Base-by-base conservation (phyloP, 1,284 basidiomycete species). In the Thelephora terrestris region DNA sequence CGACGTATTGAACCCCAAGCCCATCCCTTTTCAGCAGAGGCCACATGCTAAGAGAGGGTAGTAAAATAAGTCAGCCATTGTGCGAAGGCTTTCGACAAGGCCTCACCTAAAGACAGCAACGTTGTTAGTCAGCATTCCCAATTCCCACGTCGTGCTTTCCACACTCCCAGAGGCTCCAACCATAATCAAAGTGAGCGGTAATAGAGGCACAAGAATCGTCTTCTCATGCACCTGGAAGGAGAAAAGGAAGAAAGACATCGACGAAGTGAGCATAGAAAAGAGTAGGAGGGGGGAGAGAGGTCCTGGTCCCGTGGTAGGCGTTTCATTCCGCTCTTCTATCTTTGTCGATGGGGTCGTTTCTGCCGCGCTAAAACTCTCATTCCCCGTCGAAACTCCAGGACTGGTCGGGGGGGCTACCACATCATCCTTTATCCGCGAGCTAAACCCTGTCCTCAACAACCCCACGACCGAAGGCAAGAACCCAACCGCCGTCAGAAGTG, bases 161-260 rank as follows among this genome's bases (percentile, higher is more conserved):
- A 72, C 63, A 4, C 51, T 45, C 4, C 53, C 45, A 2, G 71
- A 64, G 0, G 83, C 71, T 12, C 78, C 81, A 1, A 81, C 84
- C 44, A 94, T 69, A 10, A 94, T 69, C 17, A 96, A 70, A 0
- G 82, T 89, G 23, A 94, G 70, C 0, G 93, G 93, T 53, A 96
- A 66, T 18, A 96, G 71, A 2, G 92, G 91, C 0, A 97, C 62
- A n/a, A 97, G 62, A 43, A 96, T 88, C 2, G 86, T 86, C 71
- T 96, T 96, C 65, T 96, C 92, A 65, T 95, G 92, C 24, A 93
- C 92, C 61, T 96, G 92, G 64, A 96, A 95, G 6, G 91, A 93
- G 67, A 96, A 94, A 21, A 98, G 70, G 68, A 93, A 96, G 73
- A 96, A 95, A 3, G 91, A 85, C 70, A 94, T 74, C 0, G 86